Base-by-base conservation (phyloP, 192 early-diverging fungal genomes). In the Gamsiella multidivaricata region DNA sequence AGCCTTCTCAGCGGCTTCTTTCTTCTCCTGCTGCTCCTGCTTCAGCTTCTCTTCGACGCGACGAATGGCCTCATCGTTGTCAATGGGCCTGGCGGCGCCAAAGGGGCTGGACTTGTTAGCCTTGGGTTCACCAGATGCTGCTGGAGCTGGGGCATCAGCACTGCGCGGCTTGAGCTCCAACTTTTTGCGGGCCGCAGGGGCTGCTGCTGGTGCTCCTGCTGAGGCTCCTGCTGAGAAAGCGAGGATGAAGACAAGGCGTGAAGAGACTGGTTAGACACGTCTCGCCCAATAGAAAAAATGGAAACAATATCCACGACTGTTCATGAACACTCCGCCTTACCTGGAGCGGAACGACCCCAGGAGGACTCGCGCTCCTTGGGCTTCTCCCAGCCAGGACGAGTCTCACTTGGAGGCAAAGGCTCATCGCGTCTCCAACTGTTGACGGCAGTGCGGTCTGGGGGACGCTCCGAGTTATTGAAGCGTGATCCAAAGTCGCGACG, bases 31-130 rank as follows among this genome's bases (percentile, higher is more conserved):
- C 56, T 85, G 69, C 66, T 73, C 83, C 54, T 68, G 70, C 63
- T 81, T 74, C 73, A 82, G 68, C 56, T 81, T 87, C 47, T 90
- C 83, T 41, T 91, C 89, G n/a, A 86, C 60, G 25, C 83, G 75
- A 25, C 79, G 65, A 41, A 89, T 63, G 5, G 83, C 84, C 67
- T 84, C 83, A 46, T 81, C 80, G 26, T 68, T 83, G 70, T 91
- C 89, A 61, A 91, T 84, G 37, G 89, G 89, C 47, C 80, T 85
- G 32, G 89, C 89, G 23, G 69, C 86, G 20, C 89, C 89, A 49
- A 91, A 91, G 49, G 89, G 89, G 75, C 85, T 88, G 31, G 84
- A 70, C 62, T 87, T 89, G 50, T 66, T 75, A 33, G 53, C 49
- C 23, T 43, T 53, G 32, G 57, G 20, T 14, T 64, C 67, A n/a